Percentiles rank a stretch among this genome's conserved stretches.
Evolutionary conservation across 208 protist species (phyloP).

Genomic region (Acanthamoeba lenticulata): DNA sequence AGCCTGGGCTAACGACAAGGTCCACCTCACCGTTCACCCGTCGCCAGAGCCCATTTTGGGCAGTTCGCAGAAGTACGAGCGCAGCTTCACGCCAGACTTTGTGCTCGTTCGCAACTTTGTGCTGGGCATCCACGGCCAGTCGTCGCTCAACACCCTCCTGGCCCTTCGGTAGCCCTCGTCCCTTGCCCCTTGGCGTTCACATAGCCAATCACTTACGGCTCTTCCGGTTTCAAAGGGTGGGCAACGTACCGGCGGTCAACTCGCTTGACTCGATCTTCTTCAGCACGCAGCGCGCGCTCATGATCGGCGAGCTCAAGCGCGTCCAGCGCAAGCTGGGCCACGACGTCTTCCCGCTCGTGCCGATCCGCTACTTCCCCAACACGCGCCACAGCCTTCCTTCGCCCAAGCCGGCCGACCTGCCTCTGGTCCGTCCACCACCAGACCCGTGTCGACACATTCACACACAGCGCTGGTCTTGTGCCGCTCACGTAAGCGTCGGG

Average conservation of each 20-base stretch:
- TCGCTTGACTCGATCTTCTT: conserved; percentile 65
- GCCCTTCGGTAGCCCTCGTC: not conserved
- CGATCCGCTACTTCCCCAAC: conserved; percentile 58
- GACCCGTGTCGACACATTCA: no score
- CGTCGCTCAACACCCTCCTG: not conserved
- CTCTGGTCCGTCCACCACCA: not conserved
- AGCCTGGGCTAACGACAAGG: not conserved
- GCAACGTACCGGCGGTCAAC: conserved; percentile 69
- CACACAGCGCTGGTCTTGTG: no score
- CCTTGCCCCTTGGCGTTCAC: no score
- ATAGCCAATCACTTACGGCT: no score
- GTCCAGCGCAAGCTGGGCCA: conserved; percentile 64
- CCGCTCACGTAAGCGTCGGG: no score
- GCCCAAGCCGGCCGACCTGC: not conserved
- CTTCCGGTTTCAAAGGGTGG: not conserved
- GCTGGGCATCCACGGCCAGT: conserved; percentile 11
- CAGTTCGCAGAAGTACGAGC: not conserved
- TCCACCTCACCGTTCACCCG: not conserved
- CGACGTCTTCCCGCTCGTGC: conserved; percentile 66
- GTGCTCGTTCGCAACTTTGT: conserved; percentile 8
- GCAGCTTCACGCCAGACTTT: not conserved
- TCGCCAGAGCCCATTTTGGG: not conserved
- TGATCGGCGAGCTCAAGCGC: conserved; percentile 40
- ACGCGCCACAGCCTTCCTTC: not conserved
- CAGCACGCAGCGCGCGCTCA: conserved; percentile 60